Conservation (phyloP, 1,139 yeast genomes). For the Blastobotrys raffinosifermentans region DNA sequence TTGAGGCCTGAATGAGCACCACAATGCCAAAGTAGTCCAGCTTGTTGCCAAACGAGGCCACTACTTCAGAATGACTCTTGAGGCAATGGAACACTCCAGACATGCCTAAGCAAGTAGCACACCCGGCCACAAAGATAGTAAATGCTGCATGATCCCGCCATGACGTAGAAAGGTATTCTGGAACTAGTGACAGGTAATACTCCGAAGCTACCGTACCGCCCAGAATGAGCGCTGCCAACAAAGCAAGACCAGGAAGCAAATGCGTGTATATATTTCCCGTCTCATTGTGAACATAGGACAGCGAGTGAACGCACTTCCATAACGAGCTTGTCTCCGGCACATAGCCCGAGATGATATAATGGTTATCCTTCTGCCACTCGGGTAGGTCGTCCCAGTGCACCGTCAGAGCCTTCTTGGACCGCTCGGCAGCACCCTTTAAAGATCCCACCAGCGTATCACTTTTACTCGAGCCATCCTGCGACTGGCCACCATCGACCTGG, state of each 20-base stretch:
- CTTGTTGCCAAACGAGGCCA: slow-evolving; percentile 65
- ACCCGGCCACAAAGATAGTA: slow-evolving; percentile 45
- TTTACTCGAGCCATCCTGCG: no score
- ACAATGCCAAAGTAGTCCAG: slow-evolving; percentile 86
- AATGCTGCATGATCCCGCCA: slow-evolving; percentile 41
- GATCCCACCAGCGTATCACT: no score
- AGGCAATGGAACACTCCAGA: slow-evolving; percentile 74
- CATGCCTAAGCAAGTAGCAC: slow-evolving; percentile 56
- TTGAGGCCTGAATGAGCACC: slow-evolving; percentile 65
- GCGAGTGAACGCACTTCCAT: slow-evolving; percentile 46
- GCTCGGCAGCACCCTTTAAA: slow-evolving; percentile 1
- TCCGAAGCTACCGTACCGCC: slow-evolving; percentile 13
- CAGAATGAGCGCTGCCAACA: slow-evolving; percentile 24
- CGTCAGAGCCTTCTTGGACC: slow-evolving; percentile 4
- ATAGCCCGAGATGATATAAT: slow-evolving; percentile 66
- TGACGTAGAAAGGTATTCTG: slow-evolving; percentile 42
- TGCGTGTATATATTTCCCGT: slow-evolving; percentile 78
- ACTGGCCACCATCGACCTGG: no score
- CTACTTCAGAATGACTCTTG: slow-evolving; percentile 63
- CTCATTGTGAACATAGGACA: slow-evolving; percentile 76
- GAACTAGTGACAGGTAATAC: slow-evolving; percentile 23
- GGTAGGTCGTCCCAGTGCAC: slow-evolving; percentile 49
- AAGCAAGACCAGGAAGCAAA: slow-evolving; percentile 54
- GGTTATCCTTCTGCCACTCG: slow-evolving; percentile 85
- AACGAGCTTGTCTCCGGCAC: slow-evolving; percentile 62